phyloP scores from a whole-genome alignment of 73 alveolate species.

The Symbiodinium pilosum region DNA sequence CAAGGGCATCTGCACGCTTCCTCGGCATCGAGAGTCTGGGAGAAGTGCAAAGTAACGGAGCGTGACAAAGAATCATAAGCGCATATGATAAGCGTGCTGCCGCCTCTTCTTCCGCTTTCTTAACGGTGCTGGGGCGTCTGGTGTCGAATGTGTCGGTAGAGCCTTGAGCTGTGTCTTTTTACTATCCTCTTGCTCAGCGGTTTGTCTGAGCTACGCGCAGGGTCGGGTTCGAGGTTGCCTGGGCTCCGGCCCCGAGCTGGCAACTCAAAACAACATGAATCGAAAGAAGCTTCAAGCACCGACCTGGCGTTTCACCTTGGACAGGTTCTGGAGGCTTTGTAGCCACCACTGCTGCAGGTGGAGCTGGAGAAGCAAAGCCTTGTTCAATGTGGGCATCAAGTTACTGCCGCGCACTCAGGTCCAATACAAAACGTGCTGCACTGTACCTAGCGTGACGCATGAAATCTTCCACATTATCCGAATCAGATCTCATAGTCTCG shows the following conservation, averaged over 20 bases:
- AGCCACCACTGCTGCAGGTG: neutral
- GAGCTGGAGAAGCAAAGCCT: conserved; percentile 13
- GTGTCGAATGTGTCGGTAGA: too few relatives aligned
- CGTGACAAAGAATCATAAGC: too few relatives aligned
- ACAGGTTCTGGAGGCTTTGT: neutral
- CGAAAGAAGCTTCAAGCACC: neutral
- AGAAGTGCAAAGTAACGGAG: too few relatives aligned
- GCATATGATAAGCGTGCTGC: too few relatives aligned
- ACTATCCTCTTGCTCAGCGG: neutral
- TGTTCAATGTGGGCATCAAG: neutral
- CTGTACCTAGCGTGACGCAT: too few relatives aligned
- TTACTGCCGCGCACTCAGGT: too few relatives aligned
- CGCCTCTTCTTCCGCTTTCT: conserved; percentile 54
- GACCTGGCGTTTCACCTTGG: neutral
- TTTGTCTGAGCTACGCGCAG: neutral
- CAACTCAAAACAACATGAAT: neutral
- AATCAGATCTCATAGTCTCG: too few relatives aligned
- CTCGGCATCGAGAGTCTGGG: too few relatives aligned
- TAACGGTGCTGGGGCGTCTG: conserved; percentile 39
- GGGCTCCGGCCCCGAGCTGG: neutral
- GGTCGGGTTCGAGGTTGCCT: neutral
- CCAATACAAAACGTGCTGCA: too few relatives aligned
- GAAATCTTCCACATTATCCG: too few relatives aligned
- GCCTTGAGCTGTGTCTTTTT: too few relatives aligned
- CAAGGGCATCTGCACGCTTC: too few relatives aligned